Base-by-base conservation (phyloP, 805 yeast species). In the Schizosaccharomyces osmophilus region DNA sequence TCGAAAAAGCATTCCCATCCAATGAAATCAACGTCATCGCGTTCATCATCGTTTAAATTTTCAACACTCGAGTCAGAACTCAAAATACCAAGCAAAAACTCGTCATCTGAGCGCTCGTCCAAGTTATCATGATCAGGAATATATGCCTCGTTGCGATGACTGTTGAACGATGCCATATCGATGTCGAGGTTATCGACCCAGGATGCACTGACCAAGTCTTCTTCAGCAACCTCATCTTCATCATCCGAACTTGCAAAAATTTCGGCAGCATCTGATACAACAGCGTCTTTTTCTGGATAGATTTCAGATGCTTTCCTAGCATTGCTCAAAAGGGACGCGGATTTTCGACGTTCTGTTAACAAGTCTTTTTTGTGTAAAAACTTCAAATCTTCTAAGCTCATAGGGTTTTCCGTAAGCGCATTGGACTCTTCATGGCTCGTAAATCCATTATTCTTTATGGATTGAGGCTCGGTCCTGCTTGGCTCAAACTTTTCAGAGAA, bases 1-100 rank as follows among this genome's bases (percentile, higher is more conserved):
- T 57, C 60, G 29, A 57, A 57, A 26, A 57, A 57, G 22, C 60
- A 57, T 36, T 57, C 60, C 60, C 60, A 57, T 9, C 60, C 60
- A 57, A 57, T 57, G 11, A 57, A 11, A 17, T 57, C 60, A 17
- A 39, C 60, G n/a, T 57, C 60, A 36, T 57, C 60, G 8, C 17
- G 48, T 22, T 57, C 60, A 36, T 57, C 45, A 36, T 31, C 60
- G 6, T 19, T 32, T 24, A n/a, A 22, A 26, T 57, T 41, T n/a
- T 57, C 26, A 26, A 26, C 60, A 15, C 39, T 45, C 22, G 51
- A 26, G 19, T 57, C 60, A 29, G 57, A 51, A 29, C 57, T 51
- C 8, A 51, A 17, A 29, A 51, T 17, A 17, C 57, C 57, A 22
- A 51, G 31, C 17, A 51, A 29, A 29, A 51, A 51, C 4, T 51